These are phyloP conservation scores for Tetraselmis striata DNA, from an alignment of 139 green algal species.

Conservation along the genomic window DNA sequence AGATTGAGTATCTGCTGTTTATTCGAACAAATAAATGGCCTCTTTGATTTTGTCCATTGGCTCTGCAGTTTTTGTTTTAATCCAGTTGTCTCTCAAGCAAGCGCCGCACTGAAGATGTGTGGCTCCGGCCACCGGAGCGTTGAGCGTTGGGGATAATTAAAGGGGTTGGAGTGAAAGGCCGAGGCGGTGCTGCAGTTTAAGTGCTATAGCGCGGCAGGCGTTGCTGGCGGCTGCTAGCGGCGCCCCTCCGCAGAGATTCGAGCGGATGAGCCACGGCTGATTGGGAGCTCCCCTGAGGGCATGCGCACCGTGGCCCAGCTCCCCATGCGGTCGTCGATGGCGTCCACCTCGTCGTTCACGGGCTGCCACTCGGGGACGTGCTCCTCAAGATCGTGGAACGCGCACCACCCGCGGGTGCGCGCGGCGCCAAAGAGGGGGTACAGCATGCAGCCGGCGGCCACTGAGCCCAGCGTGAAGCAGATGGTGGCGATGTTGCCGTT, in stretches of 20 bases:
- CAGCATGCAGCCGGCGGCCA: not conserved
- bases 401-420: not conserved
- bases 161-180: no score
- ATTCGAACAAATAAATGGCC: no score
- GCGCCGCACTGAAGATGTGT: no score
- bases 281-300: not conserved
- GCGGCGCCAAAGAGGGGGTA: not conserved
- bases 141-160: no score
- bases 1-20: no score
- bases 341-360: not conserved
- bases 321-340: not conserved
- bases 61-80: no score
- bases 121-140: no score
- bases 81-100: no score
- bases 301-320: not conserved
- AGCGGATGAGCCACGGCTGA: not conserved
- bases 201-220: no score
- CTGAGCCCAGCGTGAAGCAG: not conserved
- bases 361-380: not conserved
- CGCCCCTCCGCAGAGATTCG: not conserved
- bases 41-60: no score
- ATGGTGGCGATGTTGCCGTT: slow-evolving; percentile 4
- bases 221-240: no score
- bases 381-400: not conserved
- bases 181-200: no score